Percentiles rank a stretch among this genome's conserved stretches.
Evolutionary conservation across 2,329 filamentous ascomycete genomes (phyloP).

Genomic region (Chaetoscypha palmicola): DNA sequence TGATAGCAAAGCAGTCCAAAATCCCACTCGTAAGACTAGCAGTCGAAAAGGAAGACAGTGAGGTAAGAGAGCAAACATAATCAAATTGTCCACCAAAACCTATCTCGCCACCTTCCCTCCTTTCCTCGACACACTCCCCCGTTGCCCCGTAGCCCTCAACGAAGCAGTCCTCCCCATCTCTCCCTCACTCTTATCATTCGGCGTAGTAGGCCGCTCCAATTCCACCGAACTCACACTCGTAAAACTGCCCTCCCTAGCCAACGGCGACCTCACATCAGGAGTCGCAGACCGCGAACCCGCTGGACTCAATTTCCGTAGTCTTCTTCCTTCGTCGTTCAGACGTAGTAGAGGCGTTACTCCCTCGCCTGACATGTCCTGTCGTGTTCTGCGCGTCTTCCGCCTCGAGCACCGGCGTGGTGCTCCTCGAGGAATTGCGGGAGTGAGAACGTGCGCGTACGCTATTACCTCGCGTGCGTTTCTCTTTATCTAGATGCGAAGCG

Average conservation of each 20-base stretch:
- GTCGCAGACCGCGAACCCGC: slow-evolving; percentile 25
- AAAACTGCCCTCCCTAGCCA: slow-evolving; percentile 28
- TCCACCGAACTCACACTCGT: slow-evolving; percentile 28
- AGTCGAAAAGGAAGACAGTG: too few relatives aligned
- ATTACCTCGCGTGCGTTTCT: slow-evolving; percentile 27
- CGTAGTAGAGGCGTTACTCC: slow-evolving; percentile 26
- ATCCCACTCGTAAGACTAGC: too few relatives aligned
- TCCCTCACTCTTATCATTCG: neutral
- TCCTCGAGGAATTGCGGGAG: slow-evolving; percentile 32
- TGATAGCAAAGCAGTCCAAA: too few relatives aligned
- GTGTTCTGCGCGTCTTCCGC: slow-evolving; percentile 22
- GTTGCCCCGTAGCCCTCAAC: neutral
- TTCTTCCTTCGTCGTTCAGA: slow-evolving; percentile 28
- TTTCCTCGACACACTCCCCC: neutral
- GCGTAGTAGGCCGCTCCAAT: slow-evolving; percentile 1
- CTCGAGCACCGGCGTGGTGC: slow-evolving; percentile 29
- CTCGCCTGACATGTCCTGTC: slow-evolving; percentile 22
- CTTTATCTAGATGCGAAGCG: slow-evolving; percentile 20
- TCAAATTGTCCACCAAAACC: too few relatives aligned
- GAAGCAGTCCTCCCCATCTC: neutral
- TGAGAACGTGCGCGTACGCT: slow-evolving; percentile 28
- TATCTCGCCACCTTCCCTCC: neutral
- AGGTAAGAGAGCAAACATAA: too few relatives aligned
- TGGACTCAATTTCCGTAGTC: slow-evolving; percentile 21
- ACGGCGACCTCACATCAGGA: slow-evolving; percentile 27